phyloP scores from a whole-genome alignment of 768 basidiomycete species.

The Imleria badia region DNA sequence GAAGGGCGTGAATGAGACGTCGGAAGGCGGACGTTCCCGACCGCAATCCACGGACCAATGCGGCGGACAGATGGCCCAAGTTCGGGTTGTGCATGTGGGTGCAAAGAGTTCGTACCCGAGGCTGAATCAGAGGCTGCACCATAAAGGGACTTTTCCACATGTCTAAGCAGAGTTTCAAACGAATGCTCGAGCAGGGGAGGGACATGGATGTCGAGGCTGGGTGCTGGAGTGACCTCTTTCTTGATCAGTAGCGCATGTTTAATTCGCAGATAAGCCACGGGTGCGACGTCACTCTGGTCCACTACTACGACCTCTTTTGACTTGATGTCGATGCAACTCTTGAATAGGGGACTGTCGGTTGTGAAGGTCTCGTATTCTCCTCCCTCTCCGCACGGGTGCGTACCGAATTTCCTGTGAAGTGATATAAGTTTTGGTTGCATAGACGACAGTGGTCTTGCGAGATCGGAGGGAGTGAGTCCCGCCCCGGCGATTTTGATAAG shows the following conservation, averaged over 20 bases:
- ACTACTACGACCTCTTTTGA: constrained; percentile 73
- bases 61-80: constrained; percentile 22
- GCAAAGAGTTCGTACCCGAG: background rate
- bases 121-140: background rate
- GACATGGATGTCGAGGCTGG: constrained; percentile 26
- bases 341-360: constrained; percentile 86
- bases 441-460: constrained; percentile 70
- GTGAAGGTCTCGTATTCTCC: constrained; percentile 98
- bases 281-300: constrained; percentile 79
- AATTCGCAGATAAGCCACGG: constrained; percentile 88
- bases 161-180: constrained; percentile 15
- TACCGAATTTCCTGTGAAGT: constrained; percentile 79
- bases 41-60: constrained; percentile 65
- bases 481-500: constrained; percentile 97
- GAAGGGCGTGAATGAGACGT: constrained; percentile 38
- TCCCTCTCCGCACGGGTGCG: constrained; percentile 95
- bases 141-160: constrained; percentile 13
- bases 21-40: constrained; percentile 51
- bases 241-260: constrained; percentile 61
- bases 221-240: constrained; percentile 40
- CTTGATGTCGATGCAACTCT: constrained; percentile 65
- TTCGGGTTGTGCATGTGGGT: background rate
- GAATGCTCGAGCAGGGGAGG: constrained; percentile 51
- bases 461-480: constrained; percentile 73
- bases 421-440: constrained; percentile 73